phyloP scores from a whole-genome alignment of 23 red algal species.

The Agarophyton chilense region DNA sequence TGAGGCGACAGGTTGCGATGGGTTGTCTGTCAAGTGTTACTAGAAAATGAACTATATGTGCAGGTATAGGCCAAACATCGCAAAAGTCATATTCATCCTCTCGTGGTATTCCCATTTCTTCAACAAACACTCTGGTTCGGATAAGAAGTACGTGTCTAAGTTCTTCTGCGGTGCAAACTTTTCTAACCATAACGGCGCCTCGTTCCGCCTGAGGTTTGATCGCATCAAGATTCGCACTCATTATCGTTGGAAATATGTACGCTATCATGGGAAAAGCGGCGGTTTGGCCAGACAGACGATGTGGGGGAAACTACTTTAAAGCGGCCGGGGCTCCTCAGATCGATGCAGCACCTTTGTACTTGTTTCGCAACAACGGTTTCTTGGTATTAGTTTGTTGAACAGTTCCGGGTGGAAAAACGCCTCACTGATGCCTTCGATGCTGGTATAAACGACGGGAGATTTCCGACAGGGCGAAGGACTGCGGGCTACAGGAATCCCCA shows the following conservation, averaged over 20 bases:
- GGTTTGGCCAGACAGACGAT: not conserved
- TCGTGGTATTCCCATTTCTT: slow-evolving; percentile 37
- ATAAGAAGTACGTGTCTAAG: not conserved
- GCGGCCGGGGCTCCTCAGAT: too few species aligned
- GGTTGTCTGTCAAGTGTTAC: slow-evolving; percentile 24
- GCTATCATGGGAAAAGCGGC: slow-evolving; percentile 1
- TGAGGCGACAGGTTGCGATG: slow-evolving; percentile 48
- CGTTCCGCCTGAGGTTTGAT: not conserved
- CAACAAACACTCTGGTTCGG: slow-evolving; percentile 22
- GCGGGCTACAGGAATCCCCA: too few species aligned
- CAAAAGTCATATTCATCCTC: not conserved
- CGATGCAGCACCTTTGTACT: too few species aligned
- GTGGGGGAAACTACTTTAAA: too few species aligned
- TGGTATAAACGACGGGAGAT: too few species aligned
- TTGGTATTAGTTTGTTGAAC: too few species aligned
- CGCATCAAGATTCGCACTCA: slow-evolving; percentile 6
- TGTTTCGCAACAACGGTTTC: too few species aligned
- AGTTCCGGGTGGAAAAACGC: too few species aligned
- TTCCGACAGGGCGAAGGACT: too few species aligned
- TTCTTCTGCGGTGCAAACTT: not conserved
- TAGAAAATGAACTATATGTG: slow-evolving; percentile 10
- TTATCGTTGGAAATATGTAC: not conserved
- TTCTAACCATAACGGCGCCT: not conserved
- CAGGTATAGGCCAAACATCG: slow-evolving; percentile 27
- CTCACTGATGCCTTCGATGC: too few species aligned